phyloP scores from a whole-genome alignment of 805 yeast species.

The Myxozyma sirexii region DNA sequence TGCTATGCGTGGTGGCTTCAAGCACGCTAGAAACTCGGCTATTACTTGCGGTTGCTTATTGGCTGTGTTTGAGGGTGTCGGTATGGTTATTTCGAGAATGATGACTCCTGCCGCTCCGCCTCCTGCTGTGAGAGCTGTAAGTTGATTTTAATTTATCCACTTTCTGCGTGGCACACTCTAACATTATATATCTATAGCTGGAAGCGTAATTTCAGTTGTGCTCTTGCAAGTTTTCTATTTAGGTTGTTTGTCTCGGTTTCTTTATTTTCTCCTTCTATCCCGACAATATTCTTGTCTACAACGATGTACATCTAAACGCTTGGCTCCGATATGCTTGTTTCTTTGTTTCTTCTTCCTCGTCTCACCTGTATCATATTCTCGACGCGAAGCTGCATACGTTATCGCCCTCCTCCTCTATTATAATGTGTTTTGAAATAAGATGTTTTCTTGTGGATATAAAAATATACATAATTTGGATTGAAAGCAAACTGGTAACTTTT shows the following conservation, averaged over 20 bases:
- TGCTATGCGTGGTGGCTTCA: constrained; percentile 99
- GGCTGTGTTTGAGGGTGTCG: constrained; percentile 98
- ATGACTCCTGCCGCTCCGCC: constrained; percentile 15
- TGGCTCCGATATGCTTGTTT: not conserved
- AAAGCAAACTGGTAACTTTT: no score
- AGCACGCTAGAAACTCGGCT: constrained; percentile 93
- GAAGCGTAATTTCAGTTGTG: not conserved
- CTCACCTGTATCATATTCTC: constrained; percentile 18
- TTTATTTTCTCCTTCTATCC: not conserved
- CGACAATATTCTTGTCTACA: not conserved
- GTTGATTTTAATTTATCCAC: no score
- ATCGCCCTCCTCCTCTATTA: not conserved
- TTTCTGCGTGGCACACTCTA: no score
- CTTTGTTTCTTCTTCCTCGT: not conserved
- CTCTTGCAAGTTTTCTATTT: not conserved
- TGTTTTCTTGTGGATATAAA: no score
- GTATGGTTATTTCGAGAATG: constrained; percentile 69
- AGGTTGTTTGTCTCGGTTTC: not conserved
- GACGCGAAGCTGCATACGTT: constrained; percentile 3
- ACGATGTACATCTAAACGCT: not conserved
- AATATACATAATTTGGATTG: no score
- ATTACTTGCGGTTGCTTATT: constrained; percentile 95
- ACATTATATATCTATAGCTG: not conserved
- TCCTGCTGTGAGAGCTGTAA: constrained; percentile 2
- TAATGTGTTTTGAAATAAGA: not conserved